Evolutionary conservation across 225 moss, liverwort and hornwort genomes (phyloP).

Genomic region (Bryum argenteum): DNA sequence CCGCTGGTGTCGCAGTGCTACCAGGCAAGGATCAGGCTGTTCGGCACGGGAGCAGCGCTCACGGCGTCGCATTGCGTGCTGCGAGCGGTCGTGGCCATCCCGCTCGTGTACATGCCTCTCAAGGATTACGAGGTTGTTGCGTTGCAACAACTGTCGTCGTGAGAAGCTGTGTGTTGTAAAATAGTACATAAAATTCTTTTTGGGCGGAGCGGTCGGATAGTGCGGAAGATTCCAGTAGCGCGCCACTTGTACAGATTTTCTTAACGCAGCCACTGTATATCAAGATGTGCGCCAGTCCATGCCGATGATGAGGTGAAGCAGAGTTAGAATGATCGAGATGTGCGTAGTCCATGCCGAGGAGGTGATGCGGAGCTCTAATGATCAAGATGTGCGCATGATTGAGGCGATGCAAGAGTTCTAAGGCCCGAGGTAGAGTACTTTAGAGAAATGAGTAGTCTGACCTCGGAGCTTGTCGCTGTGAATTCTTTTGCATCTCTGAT

Average conservation of each 20-base stretch:
- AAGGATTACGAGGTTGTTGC: constrained; percentile 52
- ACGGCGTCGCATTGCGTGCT: constrained; percentile 38
- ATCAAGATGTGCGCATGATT: background rate
- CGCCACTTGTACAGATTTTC: constrained; percentile 42
- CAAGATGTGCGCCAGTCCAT: background rate
- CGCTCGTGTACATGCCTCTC: constrained; percentile 46
- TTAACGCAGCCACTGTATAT: background rate
- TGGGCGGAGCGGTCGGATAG: constrained; percentile 15
- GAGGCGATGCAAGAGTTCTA: constrained; percentile 12
- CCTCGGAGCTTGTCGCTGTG: constrained; percentile 10
- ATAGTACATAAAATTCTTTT: constrained; percentile 4
- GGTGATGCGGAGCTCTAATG: constrained; percentile 25
- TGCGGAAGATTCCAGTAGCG: too few species aligned
- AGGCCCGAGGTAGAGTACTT: background rate
- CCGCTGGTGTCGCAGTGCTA: constrained; percentile 43
- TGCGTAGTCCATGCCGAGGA: constrained; percentile 6
- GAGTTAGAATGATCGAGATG: constrained; percentile 15
- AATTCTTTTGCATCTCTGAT: constrained; percentile 17
- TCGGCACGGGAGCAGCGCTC: constrained; percentile 36
- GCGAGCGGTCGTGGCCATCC: constrained; percentile 29
- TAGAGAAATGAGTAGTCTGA: background rate
- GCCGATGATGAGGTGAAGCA: constrained; percentile 11
- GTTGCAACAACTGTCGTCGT: constrained; percentile 51
- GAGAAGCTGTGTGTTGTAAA: constrained; percentile 24
- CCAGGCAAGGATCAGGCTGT: constrained; percentile 31